Conservation (phyloP, 2,329 filamentous ascomycete species). For the Sclerotinia glacialis region DNA sequence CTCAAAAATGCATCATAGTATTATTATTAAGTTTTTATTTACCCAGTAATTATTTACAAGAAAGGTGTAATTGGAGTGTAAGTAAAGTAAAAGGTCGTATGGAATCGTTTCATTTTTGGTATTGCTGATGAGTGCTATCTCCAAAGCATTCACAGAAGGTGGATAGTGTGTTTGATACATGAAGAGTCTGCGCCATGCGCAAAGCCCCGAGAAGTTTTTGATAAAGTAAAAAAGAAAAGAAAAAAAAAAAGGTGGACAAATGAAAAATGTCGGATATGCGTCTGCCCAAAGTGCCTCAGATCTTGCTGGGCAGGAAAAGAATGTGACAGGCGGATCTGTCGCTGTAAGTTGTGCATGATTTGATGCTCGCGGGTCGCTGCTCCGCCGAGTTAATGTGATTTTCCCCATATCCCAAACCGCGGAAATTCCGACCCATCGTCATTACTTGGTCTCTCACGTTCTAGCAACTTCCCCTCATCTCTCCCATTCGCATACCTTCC, state of each 20-base stretch:
- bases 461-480: slow-evolving; percentile 18
- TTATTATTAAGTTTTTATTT: slow-evolving; percentile 24
- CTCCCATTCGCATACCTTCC: slow-evolving; percentile 18
- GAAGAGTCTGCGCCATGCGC: slow-evolving; percentile 29
- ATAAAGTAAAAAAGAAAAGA: slow-evolving; percentile 6
- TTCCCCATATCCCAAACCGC: slow-evolving; percentile 1
- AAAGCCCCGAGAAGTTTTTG: slow-evolving; percentile 27
- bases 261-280: slow-evolving; percentile 29
- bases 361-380: slow-evolving; percentile 10
- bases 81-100: slow-evolving; percentile 20
- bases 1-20: slow-evolving; percentile 9
- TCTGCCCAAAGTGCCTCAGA: slow-evolving; percentile 22
- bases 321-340: slow-evolving; percentile 28
- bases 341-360: slow-evolving; percentile 23
- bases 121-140: slow-evolving; percentile 24
- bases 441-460: slow-evolving; percentile 1
- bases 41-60: slow-evolving; percentile 24
- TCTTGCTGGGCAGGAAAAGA: slow-evolving; percentile 23
- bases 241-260: slow-evolving; percentile 34
- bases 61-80: slow-evolving; percentile 17
- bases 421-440: slow-evolving; percentile 1
- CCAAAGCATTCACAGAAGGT: slow-evolving; percentile 21
- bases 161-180: slow-evolving; percentile 34
- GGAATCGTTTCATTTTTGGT: slow-evolving; percentile 24
- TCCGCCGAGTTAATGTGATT: slow-evolving; percentile 2